Evolutionary conservation across 2,329 filamentous ascomycete genomes (phyloP).

Genomic region (Aspergillus puulaauensis): DNA sequence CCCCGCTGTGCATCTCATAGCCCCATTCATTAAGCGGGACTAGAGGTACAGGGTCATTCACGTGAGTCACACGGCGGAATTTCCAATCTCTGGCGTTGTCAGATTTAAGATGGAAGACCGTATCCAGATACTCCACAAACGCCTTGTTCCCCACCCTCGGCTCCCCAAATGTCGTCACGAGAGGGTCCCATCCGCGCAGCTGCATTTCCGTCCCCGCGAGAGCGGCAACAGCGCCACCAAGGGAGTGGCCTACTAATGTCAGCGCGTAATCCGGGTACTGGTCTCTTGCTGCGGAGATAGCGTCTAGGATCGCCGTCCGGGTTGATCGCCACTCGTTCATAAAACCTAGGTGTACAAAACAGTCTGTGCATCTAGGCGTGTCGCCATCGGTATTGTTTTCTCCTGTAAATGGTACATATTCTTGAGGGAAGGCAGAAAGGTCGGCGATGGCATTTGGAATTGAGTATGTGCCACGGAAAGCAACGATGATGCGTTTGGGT

Average conservation of each 20-base stretch:
- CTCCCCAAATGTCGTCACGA: constrained; percentile 90
- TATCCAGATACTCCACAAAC: constrained; percentile 55
- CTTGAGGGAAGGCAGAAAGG: constrained; percentile 82
- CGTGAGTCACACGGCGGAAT: constrained; percentile 82
- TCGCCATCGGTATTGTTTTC: constrained; percentile 34
- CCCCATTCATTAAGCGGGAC: constrained; percentile 87
- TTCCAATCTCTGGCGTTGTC: constrained; percentile 20
- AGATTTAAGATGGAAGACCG: constrained; percentile 45
- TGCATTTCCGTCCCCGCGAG: constrained; percentile 81
- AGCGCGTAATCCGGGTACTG: constrained; percentile 71
- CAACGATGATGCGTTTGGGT: constrained; percentile 70
- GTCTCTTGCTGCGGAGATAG: constrained; percentile 59
- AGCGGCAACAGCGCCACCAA: constrained; percentile 88
- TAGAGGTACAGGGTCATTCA: constrained; percentile 82
- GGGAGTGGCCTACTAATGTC: constrained; percentile 82
- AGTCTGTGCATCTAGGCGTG: constrained; percentile 70
- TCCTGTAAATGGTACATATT: constrained; percentile 81
- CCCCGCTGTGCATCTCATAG: constrained; percentile 79
- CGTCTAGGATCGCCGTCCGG: constrained; percentile 65
- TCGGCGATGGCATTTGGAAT: constrained; percentile 89
- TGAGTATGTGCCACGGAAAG: constrained; percentile 93
- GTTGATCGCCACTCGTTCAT: constrained; percentile 79
- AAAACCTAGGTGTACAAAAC: constrained; percentile 91
- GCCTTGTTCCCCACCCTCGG: constrained; percentile 62
- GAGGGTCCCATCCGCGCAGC: constrained; percentile 70